Conservation (phyloP, 345 rosid genomes). For the Gynandropsis gynandra region DNA sequence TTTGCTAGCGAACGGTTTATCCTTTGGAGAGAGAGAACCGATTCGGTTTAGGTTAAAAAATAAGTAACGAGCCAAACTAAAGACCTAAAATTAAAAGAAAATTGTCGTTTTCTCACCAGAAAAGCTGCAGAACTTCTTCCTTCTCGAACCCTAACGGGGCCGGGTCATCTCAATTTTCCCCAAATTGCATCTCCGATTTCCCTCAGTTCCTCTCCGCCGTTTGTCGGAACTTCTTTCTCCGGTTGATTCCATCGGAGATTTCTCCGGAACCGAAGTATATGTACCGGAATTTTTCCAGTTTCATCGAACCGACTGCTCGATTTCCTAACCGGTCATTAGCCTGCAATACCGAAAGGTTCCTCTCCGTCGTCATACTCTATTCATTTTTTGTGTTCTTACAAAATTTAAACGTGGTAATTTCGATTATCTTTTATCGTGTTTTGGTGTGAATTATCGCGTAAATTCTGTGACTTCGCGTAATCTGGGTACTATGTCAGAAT, state of each 20-base stretch:
- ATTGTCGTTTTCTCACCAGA: constrained; percentile 26
- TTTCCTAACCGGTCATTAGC: constrained; percentile 29
- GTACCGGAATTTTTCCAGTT: constrained; percentile 20
- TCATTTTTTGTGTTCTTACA: constrained; percentile 7
- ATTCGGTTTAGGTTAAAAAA: constrained; percentile 7
- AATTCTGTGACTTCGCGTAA: neutral
- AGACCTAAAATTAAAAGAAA: neutral
- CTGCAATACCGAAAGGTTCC: constrained; percentile 27
- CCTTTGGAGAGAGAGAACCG: neutral
- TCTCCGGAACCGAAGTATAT: constrained; percentile 27
- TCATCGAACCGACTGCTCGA: constrained; percentile 24
- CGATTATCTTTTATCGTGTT: constrained; percentile 8
- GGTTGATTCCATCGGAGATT: constrained; percentile 15
- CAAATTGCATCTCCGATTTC: constrained; percentile 18
- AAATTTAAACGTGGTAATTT: constrained; percentile 3
- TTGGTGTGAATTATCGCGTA: constrained; percentile 2
- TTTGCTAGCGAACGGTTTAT: neutral
- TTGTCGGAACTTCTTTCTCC: constrained; percentile 2
- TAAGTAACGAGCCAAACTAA: constrained; percentile 5
- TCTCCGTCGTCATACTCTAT: neutral
- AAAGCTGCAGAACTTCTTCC: constrained; percentile 25
- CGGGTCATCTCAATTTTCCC: constrained; percentile 20
- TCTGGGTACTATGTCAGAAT: neutral
- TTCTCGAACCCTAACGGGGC: constrained; percentile 32
- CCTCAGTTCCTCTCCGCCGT: constrained; percentile 6